These are phyloP conservation scores for Metarhizium sp. DNA, from an alignment of 2,329 filamentous ascomycete species.

Conservation along the genomic window DNA sequence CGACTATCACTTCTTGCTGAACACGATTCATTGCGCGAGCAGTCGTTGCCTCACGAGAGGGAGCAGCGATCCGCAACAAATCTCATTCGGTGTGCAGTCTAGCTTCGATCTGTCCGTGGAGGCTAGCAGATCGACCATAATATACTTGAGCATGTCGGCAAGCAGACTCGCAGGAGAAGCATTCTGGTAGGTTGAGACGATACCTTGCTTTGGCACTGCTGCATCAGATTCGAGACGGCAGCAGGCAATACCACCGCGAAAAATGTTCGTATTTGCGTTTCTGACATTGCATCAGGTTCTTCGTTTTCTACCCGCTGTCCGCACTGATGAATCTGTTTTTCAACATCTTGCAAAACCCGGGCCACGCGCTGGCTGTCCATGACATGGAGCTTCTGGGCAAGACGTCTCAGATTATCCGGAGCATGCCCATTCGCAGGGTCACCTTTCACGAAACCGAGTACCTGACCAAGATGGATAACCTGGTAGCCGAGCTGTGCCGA, in stretches of 20 bases:
- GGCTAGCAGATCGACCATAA: conserved; percentile 44
- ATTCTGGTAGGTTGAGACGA: conserved; percentile 33
- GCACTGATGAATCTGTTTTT: conserved; percentile 46
- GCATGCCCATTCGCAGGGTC: conserved; percentile 20
- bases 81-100: conserved; percentile 36
- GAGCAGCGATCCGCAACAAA: conserved; percentile 10
- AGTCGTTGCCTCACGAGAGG: conserved; percentile 34
- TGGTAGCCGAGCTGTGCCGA: conserved; percentile 33
- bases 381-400: conserved; percentile 37
- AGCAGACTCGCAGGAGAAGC: conserved; percentile 33
- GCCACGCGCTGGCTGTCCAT: conserved; percentile 27
- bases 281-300: conserved; percentile 27
- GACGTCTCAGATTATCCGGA: conserved; percentile 33
- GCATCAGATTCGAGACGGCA: too few relatives aligned
- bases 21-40: conserved; percentile 45
- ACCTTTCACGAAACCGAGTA: conserved; percentile 28
- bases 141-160: conserved; percentile 34
- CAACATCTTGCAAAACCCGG: conserved; percentile 40
- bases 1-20: conserved; percentile 46
- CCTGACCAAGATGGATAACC: conserved; percentile 30
- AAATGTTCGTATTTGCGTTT: not conserved
- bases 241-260: too few relatives aligned
- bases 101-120: conserved; percentile 44
- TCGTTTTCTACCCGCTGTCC: conserved; percentile 47
- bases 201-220: too few relatives aligned